Evolutionary conservation across 140 eudicot species (phyloP), one percentile per base, ranked within the genome.

Genomic region (Anethum foeniculum): DNA sequence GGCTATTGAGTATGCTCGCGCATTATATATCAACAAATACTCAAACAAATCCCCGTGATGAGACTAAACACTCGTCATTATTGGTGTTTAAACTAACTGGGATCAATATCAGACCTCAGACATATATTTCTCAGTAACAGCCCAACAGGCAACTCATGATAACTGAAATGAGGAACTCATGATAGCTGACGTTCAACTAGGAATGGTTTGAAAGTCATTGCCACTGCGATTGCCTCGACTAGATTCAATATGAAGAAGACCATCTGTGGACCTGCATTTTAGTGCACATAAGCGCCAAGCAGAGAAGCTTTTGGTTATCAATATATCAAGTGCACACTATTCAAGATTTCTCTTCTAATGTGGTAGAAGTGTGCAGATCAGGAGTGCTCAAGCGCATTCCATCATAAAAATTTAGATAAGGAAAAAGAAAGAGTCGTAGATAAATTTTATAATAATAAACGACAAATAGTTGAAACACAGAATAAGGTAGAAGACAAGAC

Each of bases 151-250:
- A 52, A 16, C 21, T 54, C 28, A 56, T 21, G 48, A 7, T 44
- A 23, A 6, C 30, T 56, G 28, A 56, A 56, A 3, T 21, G 28
- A 28, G 11, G 28, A 4, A n/a, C 8, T 23, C 30, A n/a, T 60
- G n/a, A 83, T 41, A 43, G 44, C 54, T 80, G 64, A 67, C 85
- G 71, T 64, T 86, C 79, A 68, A 84, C 76, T 13, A 88, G 81
- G 48, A 88, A 88, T 3, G 90, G 92, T 79, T 84, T 88, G 83
- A 88, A 86, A 21, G 92, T 88, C 62, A 82, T 73, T 41, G 81
- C 75, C 49, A 88, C 72, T 68, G 84, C 92, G 62, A 84, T 77
- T 56, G 77, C 84, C 80, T 86, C 90, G 1, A 88, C 78, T 21
- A 86, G 14, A 77, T 88, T 88, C 68, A 88, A 52, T 56, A 88